Evolutionary conservation across 768 basidiomycete species (phyloP), one percentile per base, ranked within the genome.

Genomic region (Hirschioporus abietinus): DNA sequence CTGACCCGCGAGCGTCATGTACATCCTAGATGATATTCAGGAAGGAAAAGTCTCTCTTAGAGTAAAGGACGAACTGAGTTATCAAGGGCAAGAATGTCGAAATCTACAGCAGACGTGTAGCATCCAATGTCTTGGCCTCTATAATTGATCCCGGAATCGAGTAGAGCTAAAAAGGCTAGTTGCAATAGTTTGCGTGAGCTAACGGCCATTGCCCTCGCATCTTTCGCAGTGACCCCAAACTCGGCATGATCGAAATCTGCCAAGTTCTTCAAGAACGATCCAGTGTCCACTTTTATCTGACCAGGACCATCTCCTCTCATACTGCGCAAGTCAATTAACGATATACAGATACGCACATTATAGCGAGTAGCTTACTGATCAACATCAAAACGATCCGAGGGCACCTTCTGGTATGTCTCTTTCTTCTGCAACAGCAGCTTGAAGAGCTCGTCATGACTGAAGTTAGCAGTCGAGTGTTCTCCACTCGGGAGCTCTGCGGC

Each of bases 401-500:
- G 78, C 18, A 79, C 70, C 25, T 67, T 63, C 67, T 77, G 75
- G 63, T 74, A 75, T 1, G 79, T 74, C 65, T 80, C 74, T 25
- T 71, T 66, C 9, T 73, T 70, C 36, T 72, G 64, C 15, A 80
- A 67, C 24, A 80, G 71, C 66, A 80, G 80, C n/a, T 78, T 71
- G 67, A 74, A 78, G 68, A 80, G 79, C 7, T 71, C 63, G 18
- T 74, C 59, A 66, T 78, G 74, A 70, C 77, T 75, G 23, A 80
- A 71, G 67, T 80, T 79, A 34, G 64, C 64, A 4, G 65, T 64
- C 24, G 71, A 69, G 30, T 71, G 66, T 6, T 64, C 66, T 20
- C 79, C 80, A 58, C 74, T 74, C 1, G 80, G 80, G n/a, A 81
- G 72, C 66, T 80, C 76, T 24, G 75, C 75, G 30, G 80, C 75